Percentiles rank a stretch among this genome's conserved stretches.
Evolutionary conservation across 192 early-diverging fungal genomes (phyloP).

Genomic region (Mortierella antarctica): DNA sequence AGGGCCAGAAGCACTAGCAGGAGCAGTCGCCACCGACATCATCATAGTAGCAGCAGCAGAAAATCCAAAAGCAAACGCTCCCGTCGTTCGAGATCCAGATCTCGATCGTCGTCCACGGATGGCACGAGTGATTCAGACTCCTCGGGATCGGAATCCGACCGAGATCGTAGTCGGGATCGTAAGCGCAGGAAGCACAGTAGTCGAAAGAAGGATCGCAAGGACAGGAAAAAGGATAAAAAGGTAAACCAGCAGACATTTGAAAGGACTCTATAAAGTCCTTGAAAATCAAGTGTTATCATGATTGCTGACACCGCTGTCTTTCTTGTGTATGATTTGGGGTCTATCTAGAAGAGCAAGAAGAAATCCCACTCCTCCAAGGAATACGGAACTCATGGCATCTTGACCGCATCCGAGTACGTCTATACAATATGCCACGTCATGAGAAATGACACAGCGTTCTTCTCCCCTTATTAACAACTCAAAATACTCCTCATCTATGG

Average conservation of each 20-base stretch:
- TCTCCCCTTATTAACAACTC: not conserved
- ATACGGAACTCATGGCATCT: conserved; percentile 65
- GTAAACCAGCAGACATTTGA: conserved; percentile 27
- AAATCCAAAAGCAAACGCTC: conserved; percentile 26
- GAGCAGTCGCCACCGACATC: conserved; percentile 4
- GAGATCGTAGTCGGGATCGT: conserved; percentile 30
- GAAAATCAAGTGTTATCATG: no score
- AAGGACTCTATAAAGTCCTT: not conserved
- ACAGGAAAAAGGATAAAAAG: conserved; percentile 58
- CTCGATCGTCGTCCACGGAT: conserved; percentile 27
- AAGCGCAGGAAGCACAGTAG: conserved; percentile 42
- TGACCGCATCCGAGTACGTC: conserved; percentile 65
- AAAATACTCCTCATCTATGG: no score
- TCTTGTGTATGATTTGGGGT: not conserved
- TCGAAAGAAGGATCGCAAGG: conserved; percentile 57
- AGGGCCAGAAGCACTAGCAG: conserved; percentile 13
- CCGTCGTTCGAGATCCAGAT: conserved; percentile 34
- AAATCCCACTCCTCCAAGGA: conserved; percentile 50
- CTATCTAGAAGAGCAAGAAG: conserved; percentile 49
- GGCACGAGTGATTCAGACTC: conserved; percentile 20
- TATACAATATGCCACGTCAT: not conserved
- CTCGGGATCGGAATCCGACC: conserved; percentile 42
- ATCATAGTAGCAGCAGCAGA: not conserved
- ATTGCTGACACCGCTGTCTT: no score
- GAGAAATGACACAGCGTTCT: not conserved